Percentiles rank a stretch among this genome's conserved stretches.
Evolutionary conservation across 2,329 filamentous ascomycete species (phyloP).

Genomic region (Aspergillus sp.): DNA sequence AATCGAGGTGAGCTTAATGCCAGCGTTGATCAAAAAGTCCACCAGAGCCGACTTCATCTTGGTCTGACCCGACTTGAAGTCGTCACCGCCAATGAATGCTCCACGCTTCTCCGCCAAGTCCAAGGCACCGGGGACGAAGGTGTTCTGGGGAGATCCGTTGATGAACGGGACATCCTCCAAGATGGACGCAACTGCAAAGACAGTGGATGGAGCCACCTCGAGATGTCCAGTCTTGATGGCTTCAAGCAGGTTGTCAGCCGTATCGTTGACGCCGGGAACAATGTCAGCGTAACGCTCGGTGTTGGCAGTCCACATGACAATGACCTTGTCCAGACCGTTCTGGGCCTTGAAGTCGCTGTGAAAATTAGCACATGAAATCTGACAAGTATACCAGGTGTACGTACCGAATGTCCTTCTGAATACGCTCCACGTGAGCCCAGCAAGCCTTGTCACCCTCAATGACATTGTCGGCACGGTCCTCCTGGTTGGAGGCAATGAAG

Average conservation of each 20-base stretch:
- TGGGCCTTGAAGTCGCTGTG: slow-evolving; percentile 75
- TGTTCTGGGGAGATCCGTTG: slow-evolving; percentile 99
- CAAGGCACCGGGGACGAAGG: slow-evolving; percentile 89
- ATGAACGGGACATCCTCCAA: slow-evolving; percentile 89
- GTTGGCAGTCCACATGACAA: slow-evolving; percentile 98
- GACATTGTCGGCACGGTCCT: slow-evolving; percentile 88
- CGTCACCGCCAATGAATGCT: slow-evolving; percentile 92
- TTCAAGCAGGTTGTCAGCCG: slow-evolving; percentile 84
- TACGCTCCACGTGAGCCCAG: slow-evolving; percentile 81
- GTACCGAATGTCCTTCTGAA: slow-evolving; percentile 79
- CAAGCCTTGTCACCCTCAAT: slow-evolving; percentile 76
- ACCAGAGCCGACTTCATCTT: slow-evolving; percentile 99
- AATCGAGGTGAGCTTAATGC: slow-evolving; percentile 98
- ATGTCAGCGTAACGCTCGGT: slow-evolving; percentile 94
- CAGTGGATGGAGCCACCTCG: slow-evolving; percentile 89
- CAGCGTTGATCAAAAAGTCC: slow-evolving; percentile 96
- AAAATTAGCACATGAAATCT: slow-evolving; percentile 3
- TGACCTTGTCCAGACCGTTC: slow-evolving; percentile 85
- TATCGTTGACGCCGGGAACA: slow-evolving; percentile 86
- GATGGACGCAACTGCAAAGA: slow-evolving; percentile 93
- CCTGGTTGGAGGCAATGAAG: slow-evolving; percentile 98
- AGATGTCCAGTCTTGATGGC: slow-evolving; percentile 79
- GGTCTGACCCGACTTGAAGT: slow-evolving; percentile 99
- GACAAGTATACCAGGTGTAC: too few relatives aligned
- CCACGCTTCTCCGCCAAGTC: slow-evolving; percentile 79